Conservation (phyloP, 2,329 filamentous ascomycete species). For the Cryphonectria carpinicola region DNA sequence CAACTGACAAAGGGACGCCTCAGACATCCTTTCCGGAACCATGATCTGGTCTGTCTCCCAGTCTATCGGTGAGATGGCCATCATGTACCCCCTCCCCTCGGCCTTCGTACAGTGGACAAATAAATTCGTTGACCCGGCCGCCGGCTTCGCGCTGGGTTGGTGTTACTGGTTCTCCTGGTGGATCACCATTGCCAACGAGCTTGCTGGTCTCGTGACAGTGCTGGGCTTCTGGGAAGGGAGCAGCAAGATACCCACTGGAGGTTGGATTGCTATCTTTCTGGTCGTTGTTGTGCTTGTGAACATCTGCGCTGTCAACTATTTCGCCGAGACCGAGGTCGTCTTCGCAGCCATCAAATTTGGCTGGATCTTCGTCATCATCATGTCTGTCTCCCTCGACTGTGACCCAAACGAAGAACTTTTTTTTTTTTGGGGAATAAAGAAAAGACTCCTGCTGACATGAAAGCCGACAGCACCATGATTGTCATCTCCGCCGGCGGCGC, state of each 20-base stretch:
- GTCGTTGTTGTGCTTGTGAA: slow-evolving; percentile 45
- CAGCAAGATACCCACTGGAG: slow-evolving; percentile 45
- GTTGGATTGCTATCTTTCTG: slow-evolving; percentile 49
- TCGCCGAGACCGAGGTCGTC: slow-evolving; percentile 51
- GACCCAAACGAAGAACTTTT: not conserved
- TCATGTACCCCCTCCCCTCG: slow-evolving; percentile 50
- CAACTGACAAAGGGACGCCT: not conserved
- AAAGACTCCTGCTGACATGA: not conserved
- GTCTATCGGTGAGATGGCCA: slow-evolving; percentile 51
- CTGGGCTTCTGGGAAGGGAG: slow-evolving; percentile 47
- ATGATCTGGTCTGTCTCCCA: slow-evolving; percentile 52
- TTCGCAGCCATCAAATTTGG: slow-evolving; percentile 49
- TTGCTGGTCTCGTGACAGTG: slow-evolving; percentile 46
- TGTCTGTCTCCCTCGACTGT: slow-evolving; percentile 29
- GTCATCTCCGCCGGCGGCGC: slow-evolving; percentile 50
- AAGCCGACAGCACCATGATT: slow-evolving; percentile 38
- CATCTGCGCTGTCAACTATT: slow-evolving; percentile 46
- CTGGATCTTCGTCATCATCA: slow-evolving; percentile 53
- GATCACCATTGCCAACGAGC: slow-evolving; percentile 50
- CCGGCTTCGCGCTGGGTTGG: slow-evolving; percentile 51
- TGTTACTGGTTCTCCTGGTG: slow-evolving; percentile 50
- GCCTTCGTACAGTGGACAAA: slow-evolving; percentile 52
- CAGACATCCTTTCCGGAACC: slow-evolving; percentile 44
- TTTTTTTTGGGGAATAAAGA: not conserved
- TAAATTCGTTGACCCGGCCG: slow-evolving; percentile 48